phyloP scores from a whole-genome alignment of 2,329 filamentous ascomycete species.

The Penicillium sp. region DNA sequence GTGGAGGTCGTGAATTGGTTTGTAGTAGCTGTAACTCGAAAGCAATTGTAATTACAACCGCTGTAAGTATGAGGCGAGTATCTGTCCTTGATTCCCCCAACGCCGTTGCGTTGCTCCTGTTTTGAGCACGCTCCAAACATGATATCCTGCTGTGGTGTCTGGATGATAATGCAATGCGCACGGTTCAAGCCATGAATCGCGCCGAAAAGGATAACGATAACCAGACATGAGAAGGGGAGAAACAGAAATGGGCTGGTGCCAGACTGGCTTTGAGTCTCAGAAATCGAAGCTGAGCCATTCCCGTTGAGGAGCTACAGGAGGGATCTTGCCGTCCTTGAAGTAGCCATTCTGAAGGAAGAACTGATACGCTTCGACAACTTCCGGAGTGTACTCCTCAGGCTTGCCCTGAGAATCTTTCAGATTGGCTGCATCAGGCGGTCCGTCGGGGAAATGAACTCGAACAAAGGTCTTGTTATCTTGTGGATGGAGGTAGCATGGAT shows the following conservation, averaged over 20 bases:
- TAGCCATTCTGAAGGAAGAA: conserved; percentile 61
- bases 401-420: conserved; percentile 52
- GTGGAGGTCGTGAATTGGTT: conserved; percentile 1
- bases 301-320: conserved; percentile 69
- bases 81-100: neutral
- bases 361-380: conserved; percentile 59
- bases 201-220: neutral
- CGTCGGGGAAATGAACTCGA: conserved; percentile 70
- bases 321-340: conserved; percentile 70
- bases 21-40: neutral
- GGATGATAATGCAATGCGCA: neutral
- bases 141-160: neutral
- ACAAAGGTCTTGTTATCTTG: conserved; percentile 55
- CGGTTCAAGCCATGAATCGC: neutral
- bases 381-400: conserved; percentile 49
- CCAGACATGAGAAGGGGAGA: neutral
- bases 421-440: conserved; percentile 54
- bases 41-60: neutral
- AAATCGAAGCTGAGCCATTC: conserved; percentile 75
- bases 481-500: conserved; percentile 51
- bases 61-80: neutral
- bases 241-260: neutral
- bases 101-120: conserved; percentile 1
- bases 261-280: conserved; percentile 34
- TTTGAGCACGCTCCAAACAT: neutral